phyloP scores from a whole-genome alignment of 2,329 filamentous ascomycete genomes.

The Setomelanomma holmii region DNA sequence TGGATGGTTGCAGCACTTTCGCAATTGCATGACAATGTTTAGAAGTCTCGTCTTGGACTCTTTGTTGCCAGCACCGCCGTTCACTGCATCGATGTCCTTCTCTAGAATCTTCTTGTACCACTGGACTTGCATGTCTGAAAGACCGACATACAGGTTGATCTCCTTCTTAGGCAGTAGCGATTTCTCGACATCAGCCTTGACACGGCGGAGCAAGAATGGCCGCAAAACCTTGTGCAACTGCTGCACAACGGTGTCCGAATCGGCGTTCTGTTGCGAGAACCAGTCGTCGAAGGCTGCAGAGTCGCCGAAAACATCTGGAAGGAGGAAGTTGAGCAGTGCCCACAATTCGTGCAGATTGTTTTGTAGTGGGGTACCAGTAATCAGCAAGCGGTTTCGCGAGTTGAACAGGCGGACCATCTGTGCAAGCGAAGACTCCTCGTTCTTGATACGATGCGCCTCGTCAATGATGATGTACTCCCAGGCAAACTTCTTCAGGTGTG shows the following conservation, averaged over 20 bases:
- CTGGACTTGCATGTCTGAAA: conserved; percentile 99
- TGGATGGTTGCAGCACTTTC: conserved; percentile 98
- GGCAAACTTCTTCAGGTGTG: conserved; percentile 93
- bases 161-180: conserved; percentile 97
- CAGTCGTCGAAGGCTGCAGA: conserved; percentile 96
- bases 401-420: conserved; percentile 97
- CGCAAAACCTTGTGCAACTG: conserved; percentile 92
- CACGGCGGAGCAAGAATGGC: conserved; percentile 91
- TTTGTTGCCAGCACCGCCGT: conserved; percentile 92
- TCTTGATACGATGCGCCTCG: conserved; percentile 98
- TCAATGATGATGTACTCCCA: conserved; percentile 99
- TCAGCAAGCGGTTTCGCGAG: conserved; percentile 91
- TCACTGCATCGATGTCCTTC: conserved; percentile 98
- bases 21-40: conserved; percentile 99
- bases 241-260: conserved; percentile 95
- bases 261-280: conserved; percentile 89
- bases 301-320: conserved; percentile 98
- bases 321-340: conserved; percentile 94
- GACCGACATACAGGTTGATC: conserved; percentile 93
- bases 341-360: conserved; percentile 98
- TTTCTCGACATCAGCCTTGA: conserved; percentile 98
- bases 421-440: conserved; percentile 95
- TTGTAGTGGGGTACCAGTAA: conserved; percentile 94
- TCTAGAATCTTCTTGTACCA: conserved; percentile 99
- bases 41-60: conserved; percentile 96